Percentiles rank a stretch among this genome's conserved stretches.
Evolutionary conservation across 192 early-diverging fungal genomes (phyloP).

Genomic region (Coemansia sp.): DNA sequence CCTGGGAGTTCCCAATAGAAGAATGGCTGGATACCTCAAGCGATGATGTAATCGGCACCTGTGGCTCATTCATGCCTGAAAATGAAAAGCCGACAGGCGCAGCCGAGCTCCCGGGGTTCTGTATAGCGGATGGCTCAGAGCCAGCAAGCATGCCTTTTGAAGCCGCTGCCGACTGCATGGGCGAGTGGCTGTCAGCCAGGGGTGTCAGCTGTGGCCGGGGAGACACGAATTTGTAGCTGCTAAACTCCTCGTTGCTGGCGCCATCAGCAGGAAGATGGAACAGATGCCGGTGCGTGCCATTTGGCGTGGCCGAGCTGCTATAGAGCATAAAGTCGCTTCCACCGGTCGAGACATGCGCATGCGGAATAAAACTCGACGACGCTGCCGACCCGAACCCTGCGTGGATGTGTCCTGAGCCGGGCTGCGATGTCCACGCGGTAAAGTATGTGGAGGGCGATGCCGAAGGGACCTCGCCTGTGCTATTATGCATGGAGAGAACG

Average conservation of each 20-base stretch:
- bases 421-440: not conserved
- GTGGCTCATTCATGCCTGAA: not conserved
- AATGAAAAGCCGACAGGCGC: not conserved
- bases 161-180: not conserved
- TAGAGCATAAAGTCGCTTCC: not conserved
- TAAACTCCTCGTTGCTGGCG: constrained; percentile 1
- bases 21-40: not conserved
- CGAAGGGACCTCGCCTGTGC: not conserved
- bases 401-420: constrained; percentile 2
- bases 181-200: not conserved
- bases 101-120: too few species aligned
- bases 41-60: not conserved
- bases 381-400: not conserved
- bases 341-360: not conserved
- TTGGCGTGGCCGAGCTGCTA: not conserved
- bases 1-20: not conserved
- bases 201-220: not conserved
- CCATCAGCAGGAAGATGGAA: not conserved
- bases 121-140: not conserved
- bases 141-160: not conserved
- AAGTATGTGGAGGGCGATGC: constrained; percentile 1
- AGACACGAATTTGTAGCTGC: not conserved
- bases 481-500: not conserved
- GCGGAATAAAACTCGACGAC: not conserved
- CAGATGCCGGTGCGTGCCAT: not conserved